Percentiles rank a stretch among this genome's conserved stretches.
These are phyloP conservation scores for Fusarium nodosum DNA, from an alignment of 2,329 filamentous ascomycete species.

Conservation along the genomic window DNA sequence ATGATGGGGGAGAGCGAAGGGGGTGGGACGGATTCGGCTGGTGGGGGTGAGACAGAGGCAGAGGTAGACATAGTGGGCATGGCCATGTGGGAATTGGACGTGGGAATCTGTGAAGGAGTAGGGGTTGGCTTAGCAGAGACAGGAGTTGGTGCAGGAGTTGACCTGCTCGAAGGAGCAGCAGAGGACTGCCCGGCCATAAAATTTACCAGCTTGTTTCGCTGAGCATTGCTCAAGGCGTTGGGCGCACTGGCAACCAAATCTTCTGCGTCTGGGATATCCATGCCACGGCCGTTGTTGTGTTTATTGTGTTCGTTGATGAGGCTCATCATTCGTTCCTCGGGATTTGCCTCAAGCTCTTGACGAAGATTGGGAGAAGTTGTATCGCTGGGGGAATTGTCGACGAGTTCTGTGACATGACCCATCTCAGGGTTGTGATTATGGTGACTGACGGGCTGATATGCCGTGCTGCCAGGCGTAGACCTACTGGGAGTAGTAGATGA, in stretches of 20 bases:
- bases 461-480: slow-evolving; percentile 31
- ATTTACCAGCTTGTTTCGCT: slow-evolving; percentile 70
- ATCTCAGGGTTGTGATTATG: slow-evolving; percentile 61
- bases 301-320: slow-evolving; percentile 75
- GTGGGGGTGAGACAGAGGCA: slow-evolving; percentile 49
- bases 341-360: slow-evolving; percentile 69
- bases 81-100: slow-evolving; percentile 32
- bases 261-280: slow-evolving; percentile 66
- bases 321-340: slow-evolving; percentile 74
- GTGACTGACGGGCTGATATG: slow-evolving; percentile 47
- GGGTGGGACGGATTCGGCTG: slow-evolving; percentile 46
- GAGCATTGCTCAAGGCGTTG: slow-evolving; percentile 67
- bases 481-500: slow-evolving; percentile 32
- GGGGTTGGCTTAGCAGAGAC: slow-evolving; percentile 20
- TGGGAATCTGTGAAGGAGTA: slow-evolving; percentile 24
- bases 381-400: slow-evolving; percentile 65
- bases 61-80: slow-evolving; percentile 42
- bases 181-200: slow-evolving; percentile 67
- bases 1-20: slow-evolving; percentile 65
- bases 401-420: slow-evolving; percentile 72
- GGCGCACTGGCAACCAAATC: slow-evolving; percentile 67
- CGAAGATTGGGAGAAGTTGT: slow-evolving; percentile 64
- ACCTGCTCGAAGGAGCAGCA: slow-evolving; percentile 43
- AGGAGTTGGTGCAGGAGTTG: slow-evolving; percentile 37
- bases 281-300: slow-evolving; percentile 58